phyloP scores from a whole-genome alignment of 805 yeast genomes.

The Candida silvicultrix region DNA sequence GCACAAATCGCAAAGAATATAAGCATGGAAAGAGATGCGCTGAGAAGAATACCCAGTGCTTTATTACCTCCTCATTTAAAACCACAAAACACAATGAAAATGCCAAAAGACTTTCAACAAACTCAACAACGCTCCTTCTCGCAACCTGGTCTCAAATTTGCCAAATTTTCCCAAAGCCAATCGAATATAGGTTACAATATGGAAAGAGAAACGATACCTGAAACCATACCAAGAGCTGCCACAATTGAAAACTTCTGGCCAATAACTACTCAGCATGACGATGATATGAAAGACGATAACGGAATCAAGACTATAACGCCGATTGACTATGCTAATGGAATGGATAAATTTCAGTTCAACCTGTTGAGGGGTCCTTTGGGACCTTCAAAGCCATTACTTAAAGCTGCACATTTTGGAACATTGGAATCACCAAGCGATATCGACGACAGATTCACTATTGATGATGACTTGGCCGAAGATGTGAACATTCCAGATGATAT shows the following conservation, averaged over 20 bases:
- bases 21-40: constrained; percentile 19
- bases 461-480: not conserved
- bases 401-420: not conserved
- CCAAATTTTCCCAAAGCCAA: not conserved
- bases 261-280: not conserved
- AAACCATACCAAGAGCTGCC: not conserved
- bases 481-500: not conserved
- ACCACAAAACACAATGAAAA: constrained; percentile 6
- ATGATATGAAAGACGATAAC: not conserved
- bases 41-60: constrained; percentile 20
- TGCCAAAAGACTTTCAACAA: not conserved
- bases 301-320: not conserved
- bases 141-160: not conserved
- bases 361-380: not conserved
- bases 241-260: not conserved
- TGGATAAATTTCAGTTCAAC: not conserved
- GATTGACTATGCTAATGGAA: not conserved
- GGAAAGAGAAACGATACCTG: not conserved
- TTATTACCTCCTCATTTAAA: constrained; percentile 22
- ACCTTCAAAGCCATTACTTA: not conserved
- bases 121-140: not conserved
- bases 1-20: constrained; percentile 6
- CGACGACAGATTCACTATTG: not conserved
- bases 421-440: not conserved
- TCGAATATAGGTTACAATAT: not conserved